phyloP scores from a whole-genome alignment of 2,329 filamentous ascomycete species.

The Monosporascus sp. region DNA sequence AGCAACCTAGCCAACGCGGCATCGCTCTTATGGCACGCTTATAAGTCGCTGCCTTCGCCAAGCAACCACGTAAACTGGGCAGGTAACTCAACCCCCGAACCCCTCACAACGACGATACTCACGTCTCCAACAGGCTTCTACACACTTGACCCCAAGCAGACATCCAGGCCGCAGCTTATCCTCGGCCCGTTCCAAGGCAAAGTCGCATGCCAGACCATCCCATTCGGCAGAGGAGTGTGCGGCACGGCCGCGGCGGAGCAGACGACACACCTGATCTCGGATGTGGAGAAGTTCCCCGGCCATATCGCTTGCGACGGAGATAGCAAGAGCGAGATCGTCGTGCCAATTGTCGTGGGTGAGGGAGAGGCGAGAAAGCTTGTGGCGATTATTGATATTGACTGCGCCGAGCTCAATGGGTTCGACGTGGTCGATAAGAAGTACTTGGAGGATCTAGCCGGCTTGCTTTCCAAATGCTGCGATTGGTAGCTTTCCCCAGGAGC shows the following conservation, averaged over 20 bases:
- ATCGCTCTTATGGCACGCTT: conserved; percentile 73
- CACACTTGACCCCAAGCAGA: conserved; percentile 48
- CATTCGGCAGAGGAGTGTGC: conserved; percentile 69
- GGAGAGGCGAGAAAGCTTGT: conserved; percentile 43
- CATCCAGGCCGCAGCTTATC: conserved; percentile 49
- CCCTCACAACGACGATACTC: not conserved
- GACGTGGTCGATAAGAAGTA: conserved; percentile 60
- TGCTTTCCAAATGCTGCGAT: conserved; percentile 58
- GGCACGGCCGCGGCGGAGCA: conserved; percentile 58
- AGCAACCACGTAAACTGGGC: conserved; percentile 72
- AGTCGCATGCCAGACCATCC: conserved; percentile 72
- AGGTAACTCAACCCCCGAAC: conserved; percentile 33
- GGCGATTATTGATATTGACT: conserved; percentile 77
- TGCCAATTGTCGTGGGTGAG: conserved; percentile 53
- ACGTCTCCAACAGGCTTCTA: conserved; percentile 57
- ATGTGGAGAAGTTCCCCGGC: conserved; percentile 70
- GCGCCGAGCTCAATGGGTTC: conserved; percentile 61
- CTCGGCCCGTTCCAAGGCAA: conserved; percentile 78
- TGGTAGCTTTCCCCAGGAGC: conserved; percentile 39
- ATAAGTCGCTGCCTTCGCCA: conserved; percentile 63
- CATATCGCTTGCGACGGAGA: conserved; percentile 79
- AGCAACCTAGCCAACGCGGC: conserved; percentile 75
- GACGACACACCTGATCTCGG: conserved; percentile 59
- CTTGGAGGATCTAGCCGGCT: conserved; percentile 59
- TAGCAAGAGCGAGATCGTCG: conserved; percentile 75